Evolutionary conservation across 2,329 filamentous ascomycete genomes (phyloP).

Genomic region (Phyllosticta citrichinensis): DNA sequence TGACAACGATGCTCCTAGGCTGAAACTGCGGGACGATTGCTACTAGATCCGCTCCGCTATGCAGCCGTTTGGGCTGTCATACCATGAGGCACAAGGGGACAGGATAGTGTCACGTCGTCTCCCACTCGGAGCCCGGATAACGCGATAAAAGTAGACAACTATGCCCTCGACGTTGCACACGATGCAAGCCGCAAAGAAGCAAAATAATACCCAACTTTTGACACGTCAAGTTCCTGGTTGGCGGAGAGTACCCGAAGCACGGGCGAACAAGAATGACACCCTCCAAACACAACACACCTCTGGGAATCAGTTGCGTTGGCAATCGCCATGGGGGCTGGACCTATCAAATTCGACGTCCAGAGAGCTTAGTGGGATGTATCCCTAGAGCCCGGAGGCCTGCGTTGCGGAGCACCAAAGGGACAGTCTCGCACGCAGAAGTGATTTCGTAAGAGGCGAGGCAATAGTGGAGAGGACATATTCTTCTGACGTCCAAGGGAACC

Average conservation of each 20-base stretch:
- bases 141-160: not conserved
- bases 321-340: not conserved
- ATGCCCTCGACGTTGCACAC: not conserved
- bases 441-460: not conserved
- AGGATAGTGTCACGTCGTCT: not conserved
- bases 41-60: not conserved
- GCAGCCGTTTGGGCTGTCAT: not conserved
- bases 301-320: not conserved
- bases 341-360: not conserved
- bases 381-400: not conserved
- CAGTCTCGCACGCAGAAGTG: not conserved
- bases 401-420: not conserved
- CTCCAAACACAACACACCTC: not conserved
- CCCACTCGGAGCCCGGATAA: not conserved
- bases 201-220: not conserved
- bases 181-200: not conserved
- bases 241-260: not conserved
- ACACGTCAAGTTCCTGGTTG: not conserved
- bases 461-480: not conserved
- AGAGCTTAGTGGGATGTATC: not conserved
- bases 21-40: not conserved
- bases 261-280: not conserved
- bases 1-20: not conserved
- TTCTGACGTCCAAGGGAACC: not conserved
- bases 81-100: not conserved